Percentiles rank a stretch among this genome's conserved stretches.
phyloP scores from a whole-genome alignment of 106 monocot genomes.

The Gastrodia elata region DNA sequence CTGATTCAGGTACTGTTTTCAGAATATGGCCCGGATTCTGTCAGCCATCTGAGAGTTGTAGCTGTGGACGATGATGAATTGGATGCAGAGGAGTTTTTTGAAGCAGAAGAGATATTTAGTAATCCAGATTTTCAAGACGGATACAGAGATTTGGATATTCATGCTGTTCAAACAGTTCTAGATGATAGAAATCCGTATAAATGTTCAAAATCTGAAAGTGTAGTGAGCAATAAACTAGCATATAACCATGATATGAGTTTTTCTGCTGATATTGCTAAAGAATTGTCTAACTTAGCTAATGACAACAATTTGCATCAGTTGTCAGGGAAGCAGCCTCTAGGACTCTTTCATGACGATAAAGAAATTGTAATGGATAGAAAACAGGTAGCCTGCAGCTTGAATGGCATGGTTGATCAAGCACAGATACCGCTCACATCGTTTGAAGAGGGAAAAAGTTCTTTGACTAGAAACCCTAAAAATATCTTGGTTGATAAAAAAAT shows the following conservation, averaged over 20 bases:
- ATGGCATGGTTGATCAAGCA: conserved; percentile 1
- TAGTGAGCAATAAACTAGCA: conserved; percentile 16
- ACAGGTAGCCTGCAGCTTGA: not conserved
- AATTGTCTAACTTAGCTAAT: conserved; percentile 10
- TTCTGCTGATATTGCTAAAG: not conserved
- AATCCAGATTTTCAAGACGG: conserved; percentile 60
- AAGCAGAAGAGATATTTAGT: conserved; percentile 93
- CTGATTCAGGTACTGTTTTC: conserved; percentile 99
- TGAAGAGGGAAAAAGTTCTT: conserved; percentile 2
- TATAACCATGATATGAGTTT: not conserved
- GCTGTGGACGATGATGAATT: conserved; percentile 33
- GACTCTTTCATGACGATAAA: not conserved
- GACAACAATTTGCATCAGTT: conserved; percentile 5
- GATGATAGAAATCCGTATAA: conserved; percentile 19
- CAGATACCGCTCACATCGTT: not conserved
- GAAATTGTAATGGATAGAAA: conserved; percentile 1
- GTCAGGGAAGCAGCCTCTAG: not conserved
- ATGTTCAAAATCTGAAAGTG: conserved; percentile 18
- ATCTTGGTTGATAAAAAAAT: no score
- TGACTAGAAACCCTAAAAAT: not conserved
- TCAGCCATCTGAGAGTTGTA: conserved; percentile 11
- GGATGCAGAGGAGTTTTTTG: conserved; percentile 89
- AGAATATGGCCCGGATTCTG: conserved; percentile 49
- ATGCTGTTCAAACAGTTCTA: conserved; percentile 5
- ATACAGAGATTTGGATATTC: conserved; percentile 29